A percentile compares a stretch with the other conserved stretches of the same genome.
phyloP scores from a whole-genome alignment of 352 stramenopile genomes.

The Globisporangium paddicum region DNA sequence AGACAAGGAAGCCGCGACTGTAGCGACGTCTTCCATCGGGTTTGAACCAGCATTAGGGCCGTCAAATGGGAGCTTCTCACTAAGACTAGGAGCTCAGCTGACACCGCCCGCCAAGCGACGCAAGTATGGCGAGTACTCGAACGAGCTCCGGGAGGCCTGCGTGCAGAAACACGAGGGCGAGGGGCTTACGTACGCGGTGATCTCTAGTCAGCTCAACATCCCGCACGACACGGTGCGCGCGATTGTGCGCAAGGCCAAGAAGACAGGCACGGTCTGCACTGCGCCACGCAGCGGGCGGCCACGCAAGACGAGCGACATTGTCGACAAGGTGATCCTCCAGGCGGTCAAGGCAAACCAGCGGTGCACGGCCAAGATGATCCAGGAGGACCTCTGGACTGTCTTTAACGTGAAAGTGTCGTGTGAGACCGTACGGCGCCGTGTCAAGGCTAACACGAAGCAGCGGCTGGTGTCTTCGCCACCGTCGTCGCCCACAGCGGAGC shows the following conservation, averaged over 20 bases:
- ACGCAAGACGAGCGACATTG: constrained; percentile 58
- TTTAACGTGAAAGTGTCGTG: constrained; percentile 56
- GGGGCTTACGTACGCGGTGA: constrained; percentile 48
- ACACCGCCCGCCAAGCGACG: constrained; percentile 11
- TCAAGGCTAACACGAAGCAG: constrained; percentile 49
- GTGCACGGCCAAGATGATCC: constrained; percentile 59
- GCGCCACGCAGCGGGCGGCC: constrained; percentile 53
- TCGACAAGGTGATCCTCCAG: constrained; percentile 67
- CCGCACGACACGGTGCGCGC: constrained; percentile 53
- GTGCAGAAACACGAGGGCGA: constrained; percentile 48
- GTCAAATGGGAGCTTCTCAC: not conserved
- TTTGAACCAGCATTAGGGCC: not conserved
- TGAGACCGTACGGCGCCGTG: constrained; percentile 54
- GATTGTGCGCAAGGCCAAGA: constrained; percentile 63
- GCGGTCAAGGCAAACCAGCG: constrained; percentile 43
- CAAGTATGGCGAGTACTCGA: constrained; percentile 54
- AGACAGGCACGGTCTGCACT: constrained; percentile 45
- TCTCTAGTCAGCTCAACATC: constrained; percentile 49
- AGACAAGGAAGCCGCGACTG: not conserved
- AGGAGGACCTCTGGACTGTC: constrained; percentile 45
- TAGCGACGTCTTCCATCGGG: not conserved
- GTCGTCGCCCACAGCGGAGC: not conserved
- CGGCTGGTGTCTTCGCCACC: constrained; percentile 7
- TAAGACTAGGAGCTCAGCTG: not conserved
- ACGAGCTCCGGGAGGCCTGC: constrained; percentile 44